These are phyloP conservation scores for Plantago major DNA, from an alignment of 257 asterid genomes.

Conservation along the genomic window DNA sequence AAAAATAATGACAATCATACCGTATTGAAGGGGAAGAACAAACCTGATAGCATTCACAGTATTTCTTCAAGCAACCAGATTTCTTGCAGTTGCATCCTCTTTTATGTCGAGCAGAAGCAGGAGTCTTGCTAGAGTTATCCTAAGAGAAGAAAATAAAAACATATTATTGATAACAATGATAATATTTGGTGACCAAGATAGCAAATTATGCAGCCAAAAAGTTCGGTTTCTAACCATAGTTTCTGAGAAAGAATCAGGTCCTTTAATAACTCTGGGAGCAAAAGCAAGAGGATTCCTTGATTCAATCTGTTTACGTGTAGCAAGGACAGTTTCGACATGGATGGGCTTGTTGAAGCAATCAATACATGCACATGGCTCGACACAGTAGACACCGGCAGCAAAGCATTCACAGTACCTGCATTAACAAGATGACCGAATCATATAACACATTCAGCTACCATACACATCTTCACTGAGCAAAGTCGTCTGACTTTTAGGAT, in stretches of 20 bases:
- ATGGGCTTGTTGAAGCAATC: slow-evolving; percentile 94
- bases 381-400: slow-evolving; percentile 97
- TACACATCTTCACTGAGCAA: too few relatives aligned
- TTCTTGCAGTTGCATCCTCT: slow-evolving; percentile 99
- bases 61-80: slow-evolving; percentile 91
- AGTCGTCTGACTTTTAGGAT: too few relatives aligned
- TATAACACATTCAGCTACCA: background rate
- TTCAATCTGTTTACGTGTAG: slow-evolving; percentile 91
- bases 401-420: slow-evolving; percentile 97
- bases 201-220: background rate
- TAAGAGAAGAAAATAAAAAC: slow-evolving; percentile 20
- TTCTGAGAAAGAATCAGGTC: slow-evolving; percentile 50
- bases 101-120: slow-evolving; percentile 98
- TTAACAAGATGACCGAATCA: slow-evolving; percentile 5
- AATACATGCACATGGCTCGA: slow-evolving; percentile 89
- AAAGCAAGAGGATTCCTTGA: slow-evolving; percentile 98
- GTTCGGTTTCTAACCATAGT: slow-evolving; percentile 38
- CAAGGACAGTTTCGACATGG: slow-evolving; percentile 94
- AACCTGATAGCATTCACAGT: slow-evolving; percentile 99
- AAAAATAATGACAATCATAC: slow-evolving; percentile 9
- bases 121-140: slow-evolving; percentile 84
- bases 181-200: background rate
- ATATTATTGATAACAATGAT: background rate
- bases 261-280: slow-evolving; percentile 87
- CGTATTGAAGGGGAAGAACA: slow-evolving; percentile 11